Evolutionary conservation across 1,284 basidiomycete species (phyloP).

Genomic region (Phylloboletellus chloephorus): DNA sequence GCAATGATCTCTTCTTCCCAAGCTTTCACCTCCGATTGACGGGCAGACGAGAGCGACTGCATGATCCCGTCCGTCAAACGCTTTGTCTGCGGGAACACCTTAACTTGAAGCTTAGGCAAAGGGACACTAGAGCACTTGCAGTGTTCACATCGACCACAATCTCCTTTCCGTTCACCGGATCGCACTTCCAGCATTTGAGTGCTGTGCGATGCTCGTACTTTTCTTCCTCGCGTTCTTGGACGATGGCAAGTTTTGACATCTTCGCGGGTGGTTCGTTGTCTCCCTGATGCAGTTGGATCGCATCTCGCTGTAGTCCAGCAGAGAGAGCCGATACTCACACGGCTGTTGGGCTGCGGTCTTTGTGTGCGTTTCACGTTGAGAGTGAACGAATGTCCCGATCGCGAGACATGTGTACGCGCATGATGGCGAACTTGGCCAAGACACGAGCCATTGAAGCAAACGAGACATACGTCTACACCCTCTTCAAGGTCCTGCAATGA

Average conservation of each 20-base stretch:
- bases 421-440: slow-evolving; percentile 60
- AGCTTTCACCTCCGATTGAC: slow-evolving; percentile 91
- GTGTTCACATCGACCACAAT: slow-evolving; percentile 26
- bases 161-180: slow-evolving; percentile 47
- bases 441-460: slow-evolving; percentile 93
- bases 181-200: slow-evolving; percentile 77
- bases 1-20: slow-evolving; percentile 94
- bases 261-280: slow-evolving; percentile 78
- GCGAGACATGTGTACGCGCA: slow-evolving; percentile 64
- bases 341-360: slow-evolving; percentile 60
- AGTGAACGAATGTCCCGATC: slow-evolving; percentile 71
- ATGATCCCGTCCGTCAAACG: slow-evolving; percentile 69
- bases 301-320: background rate
- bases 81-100: slow-evolving; percentile 39
- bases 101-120: fast-evolving
- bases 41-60: slow-evolving; percentile 80
- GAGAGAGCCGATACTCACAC: slow-evolving; percentile 48
- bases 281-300: slow-evolving; percentile 28
- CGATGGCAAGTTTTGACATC: slow-evolving; percentile 86
- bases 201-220: slow-evolving; percentile 70
- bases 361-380: slow-evolving; percentile 77
- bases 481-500: slow-evolving; percentile 55
- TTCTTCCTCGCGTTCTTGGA: slow-evolving; percentile 83
- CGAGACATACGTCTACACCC: slow-evolving; percentile 87
- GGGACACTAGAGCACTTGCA: slow-evolving; percentile 2